A percentile compares a stretch with the other conserved stretches of the same genome.
Conservation (phyloP, 2,329 filamentous ascomycete species). For the Didymella glomerata region DNA sequence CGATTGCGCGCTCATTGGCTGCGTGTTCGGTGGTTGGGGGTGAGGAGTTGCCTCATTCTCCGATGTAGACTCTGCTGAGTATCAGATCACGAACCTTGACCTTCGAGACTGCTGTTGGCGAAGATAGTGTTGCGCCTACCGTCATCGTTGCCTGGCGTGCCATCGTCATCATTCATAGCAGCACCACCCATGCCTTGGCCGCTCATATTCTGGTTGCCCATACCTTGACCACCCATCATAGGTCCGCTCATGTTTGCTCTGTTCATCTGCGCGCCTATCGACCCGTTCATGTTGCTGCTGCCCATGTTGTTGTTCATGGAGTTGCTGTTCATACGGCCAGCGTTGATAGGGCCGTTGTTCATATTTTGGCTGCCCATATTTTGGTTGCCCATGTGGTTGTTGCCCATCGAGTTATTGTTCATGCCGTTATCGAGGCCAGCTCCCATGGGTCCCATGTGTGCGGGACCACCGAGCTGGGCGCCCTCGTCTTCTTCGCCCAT, state of each 20-base stretch:
- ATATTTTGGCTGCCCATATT: slow-evolving; percentile 14
- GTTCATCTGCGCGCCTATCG: slow-evolving; percentile 14
- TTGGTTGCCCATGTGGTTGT: slow-evolving; percentile 11
- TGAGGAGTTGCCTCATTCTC: slow-evolving; percentile 13
- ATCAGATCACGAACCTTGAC: slow-evolving; percentile 27
- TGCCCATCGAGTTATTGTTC: slow-evolving; percentile 29
- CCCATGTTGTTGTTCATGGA: slow-evolving; percentile 26
- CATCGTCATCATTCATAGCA: slow-evolving; percentile 27
- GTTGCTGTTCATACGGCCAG: slow-evolving; percentile 24
- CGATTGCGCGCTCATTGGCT: slow-evolving; percentile 1
- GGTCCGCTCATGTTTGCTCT: slow-evolving; percentile 9
- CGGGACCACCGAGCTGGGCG: slow-evolving; percentile 32
- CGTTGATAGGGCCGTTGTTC: slow-evolving; percentile 26
- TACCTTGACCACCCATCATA: slow-evolving; percentile 8
- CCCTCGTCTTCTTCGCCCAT: slow-evolving; percentile 58
- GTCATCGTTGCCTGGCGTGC: slow-evolving; percentile 31
- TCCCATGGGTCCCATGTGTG: slow-evolving; percentile 30
- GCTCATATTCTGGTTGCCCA: slow-evolving; percentile 22
- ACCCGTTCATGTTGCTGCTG: slow-evolving; percentile 21
- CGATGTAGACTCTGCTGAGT: slow-evolving; percentile 18
- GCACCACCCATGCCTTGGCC: slow-evolving; percentile 17
- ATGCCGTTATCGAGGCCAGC: slow-evolving; percentile 33
- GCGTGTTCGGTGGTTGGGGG: slow-evolving; percentile 2
- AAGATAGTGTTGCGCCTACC: slow-evolving; percentile 33
- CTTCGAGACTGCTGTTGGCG: slow-evolving; percentile 30